phyloP scores from a whole-genome alignment of 2,329 filamentous ascomycete species.

The Graphium sp. region DNA sequence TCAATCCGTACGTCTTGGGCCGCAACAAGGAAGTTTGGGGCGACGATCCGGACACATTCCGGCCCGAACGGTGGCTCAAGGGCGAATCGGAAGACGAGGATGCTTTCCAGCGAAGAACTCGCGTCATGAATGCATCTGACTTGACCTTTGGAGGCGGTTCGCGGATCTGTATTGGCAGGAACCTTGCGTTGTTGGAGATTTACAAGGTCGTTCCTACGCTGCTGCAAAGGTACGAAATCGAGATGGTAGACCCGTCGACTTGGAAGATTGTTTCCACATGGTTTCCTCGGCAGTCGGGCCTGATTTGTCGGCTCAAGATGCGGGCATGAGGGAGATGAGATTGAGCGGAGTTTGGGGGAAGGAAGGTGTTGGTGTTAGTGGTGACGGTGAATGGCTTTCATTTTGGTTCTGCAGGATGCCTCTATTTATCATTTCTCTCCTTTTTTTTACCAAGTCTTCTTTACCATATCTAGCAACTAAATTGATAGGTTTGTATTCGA shows the following conservation, averaged over 20 bases:
- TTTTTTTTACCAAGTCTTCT: too few species aligned
- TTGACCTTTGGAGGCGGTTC: conserved; percentile 16
- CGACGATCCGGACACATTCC: conserved; percentile 22
- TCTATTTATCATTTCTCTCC: too few species aligned
- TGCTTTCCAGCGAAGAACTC: conserved; percentile 14
- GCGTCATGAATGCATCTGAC: conserved; percentile 16
- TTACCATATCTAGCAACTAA: too few species aligned
- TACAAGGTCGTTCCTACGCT: conserved; percentile 23
- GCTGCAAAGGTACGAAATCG: conserved; percentile 21
- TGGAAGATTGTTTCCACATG: too few species aligned
- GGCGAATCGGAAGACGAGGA: conserved; percentile 13
- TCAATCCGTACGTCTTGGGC: conserved; percentile 17
- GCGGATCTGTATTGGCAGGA: conserved; percentile 15
- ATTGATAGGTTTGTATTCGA: too few species aligned
- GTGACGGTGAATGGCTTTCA: too few species aligned
- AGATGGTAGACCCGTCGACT: conserved; percentile 14
- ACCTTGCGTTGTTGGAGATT: conserved; percentile 15
- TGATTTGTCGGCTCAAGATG: too few species aligned
- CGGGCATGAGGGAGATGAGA: too few species aligned
- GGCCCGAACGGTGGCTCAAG: conserved; percentile 27
- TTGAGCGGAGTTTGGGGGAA: too few species aligned
- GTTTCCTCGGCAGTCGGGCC: too few species aligned
- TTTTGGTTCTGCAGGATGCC: too few species aligned
- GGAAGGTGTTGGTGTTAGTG: too few species aligned
- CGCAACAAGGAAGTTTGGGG: conserved; percentile 21